Evolutionary conservation across 225 moss, liverwort and hornwort genomes (phyloP), one percentile per base, ranked within the genome.

Genomic region (Bryoerythrophyllum caledonicum): DNA sequence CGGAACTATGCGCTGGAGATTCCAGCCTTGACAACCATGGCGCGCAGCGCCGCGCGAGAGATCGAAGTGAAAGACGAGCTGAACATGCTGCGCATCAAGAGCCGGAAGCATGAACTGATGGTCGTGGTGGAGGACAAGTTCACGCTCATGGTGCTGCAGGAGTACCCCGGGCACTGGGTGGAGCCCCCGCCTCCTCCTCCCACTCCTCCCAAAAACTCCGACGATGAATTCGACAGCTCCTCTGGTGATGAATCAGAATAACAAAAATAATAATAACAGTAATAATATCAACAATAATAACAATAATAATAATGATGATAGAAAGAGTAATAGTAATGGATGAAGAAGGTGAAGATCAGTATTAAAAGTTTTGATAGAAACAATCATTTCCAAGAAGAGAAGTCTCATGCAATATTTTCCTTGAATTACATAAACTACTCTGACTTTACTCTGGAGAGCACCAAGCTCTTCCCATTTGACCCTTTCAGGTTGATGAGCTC

Each of bases 41-140:
- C 83, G 2, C 83, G 86, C 53, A 94, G 78, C 72, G 86, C 80
- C 4, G 71, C 89, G 25, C 82, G 88, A 19, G 89, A 95, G 71
- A 83, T 95, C 3, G 88, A 91, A 49, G 67, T 83, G 13, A 78
- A 88, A 38, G 88, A 91, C 17, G 89, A 92, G 57, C 59, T 95
- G 9, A 87, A 74, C 43, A 88, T 92, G 89, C 55, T 89, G 2
- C 74, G 79, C 7, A 80, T 88, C 27, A 89, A 86, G 64, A 90
- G 78, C 25, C 80, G 83, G 23, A 87, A 85, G 16, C 82, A 92
- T 53, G 93, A 94, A 74, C 65, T 94, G 52, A 91, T 90, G 67
- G 77, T 83, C 16, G 65, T 85, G 43, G 84, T 88, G 44, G 83
- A 91, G 34, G 69, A 81, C 6, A 89, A 83, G 11, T 91, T 92